Evolutionary conservation across 495 filamentous ascomycete genomes (phyloP), one percentile per base, ranked within the genome.

Genomic region (Hypoxylon perforatum): DNA sequence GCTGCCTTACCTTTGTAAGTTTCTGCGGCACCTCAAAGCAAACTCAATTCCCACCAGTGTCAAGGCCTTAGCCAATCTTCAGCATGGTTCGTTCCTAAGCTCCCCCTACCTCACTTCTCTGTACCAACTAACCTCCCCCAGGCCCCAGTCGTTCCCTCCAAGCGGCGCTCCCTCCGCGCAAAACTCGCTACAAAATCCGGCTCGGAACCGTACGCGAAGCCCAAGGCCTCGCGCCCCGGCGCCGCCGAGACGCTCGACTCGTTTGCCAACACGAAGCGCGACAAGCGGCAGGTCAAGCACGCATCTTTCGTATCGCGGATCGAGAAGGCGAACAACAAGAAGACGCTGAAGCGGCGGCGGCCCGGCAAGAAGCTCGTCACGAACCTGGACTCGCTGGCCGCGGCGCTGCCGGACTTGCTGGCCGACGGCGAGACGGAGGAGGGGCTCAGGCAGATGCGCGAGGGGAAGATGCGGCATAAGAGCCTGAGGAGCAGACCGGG

Each of bases 261-360:
- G 50, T 90, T 90, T 75, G 80, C 85, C 52, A 85, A 84, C 63
- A 82, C 83, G 52, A 97, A 96, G 75, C 87, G 84, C 70, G 90
- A 92, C 78, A 95, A 93, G 77, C 90, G 87, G 10, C 73, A 76
- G 25, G 90, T 94, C 70, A 93, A 92, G 69, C 91, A 90, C 79
- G 86, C 89, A 4, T 74, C 86, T 23, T 91, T 97, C 72, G 77
- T 96, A 23, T 87, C 85, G 8, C 88, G 87, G 50, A 90, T 97
- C 64, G 81, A 87, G 63, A 94, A 94, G 67, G 68, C 84, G 6
- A 72, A 80, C 22, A 25, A 68, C n/a, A 73, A 77, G 23, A 73
- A 77, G 23, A 35, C 76, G 3, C 42, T 54, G 35, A 89, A 89
- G 72, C 84, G 87, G 7, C 81, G 91, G n/a, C 82, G 92, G 2